Evolutionary conservation across 1,139 yeast species (phyloP).

Genomic region (Citeromyces siamensis): DNA sequence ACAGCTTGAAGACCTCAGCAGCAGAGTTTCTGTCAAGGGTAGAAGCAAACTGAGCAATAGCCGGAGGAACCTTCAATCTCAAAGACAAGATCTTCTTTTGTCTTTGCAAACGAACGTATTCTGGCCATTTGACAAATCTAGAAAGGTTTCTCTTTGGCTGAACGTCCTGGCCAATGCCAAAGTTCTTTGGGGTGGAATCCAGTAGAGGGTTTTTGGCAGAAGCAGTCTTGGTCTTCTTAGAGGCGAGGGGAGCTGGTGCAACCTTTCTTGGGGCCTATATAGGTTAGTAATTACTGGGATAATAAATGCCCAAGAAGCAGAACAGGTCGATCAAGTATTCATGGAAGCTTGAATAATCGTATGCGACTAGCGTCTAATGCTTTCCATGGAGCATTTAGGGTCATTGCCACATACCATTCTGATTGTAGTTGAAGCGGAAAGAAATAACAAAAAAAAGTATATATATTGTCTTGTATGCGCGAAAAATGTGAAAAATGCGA

Average conservation of each 20-base stretch:
- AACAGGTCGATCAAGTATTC: neutral
- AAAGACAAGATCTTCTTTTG: conserved; percentile 90
- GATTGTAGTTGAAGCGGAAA: conserved; percentile 1
- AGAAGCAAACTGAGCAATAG: conserved; percentile 91
- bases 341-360: neutral
- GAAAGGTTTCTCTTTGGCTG: conserved; percentile 96
- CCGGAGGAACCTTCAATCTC: conserved; percentile 98
- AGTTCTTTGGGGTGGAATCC: conserved; percentile 84
- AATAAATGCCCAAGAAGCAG: conserved; percentile 1
- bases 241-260: conserved; percentile 71
- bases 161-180: conserved; percentile 90
- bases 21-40: conserved; percentile 98
- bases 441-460: neutral
- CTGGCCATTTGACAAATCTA: conserved; percentile 98
- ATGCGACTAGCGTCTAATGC: conserved; percentile 1
- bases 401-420: conserved; percentile 4
- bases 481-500: neutral
- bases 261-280: conserved; percentile 72
- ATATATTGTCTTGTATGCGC: neutral
- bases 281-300: neutral
- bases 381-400: conserved; percentile 1
- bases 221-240: conserved; percentile 22
- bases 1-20: conserved; percentile 88
- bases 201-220: conserved; percentile 59
- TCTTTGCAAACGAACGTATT: conserved; percentile 93